A percentile compares a stretch with the other conserved stretches of the same genome.
Evolutionary conservation across 352 stramenopile species (phyloP).

Genomic region (Hyaloperonospora brassicae): DNA sequence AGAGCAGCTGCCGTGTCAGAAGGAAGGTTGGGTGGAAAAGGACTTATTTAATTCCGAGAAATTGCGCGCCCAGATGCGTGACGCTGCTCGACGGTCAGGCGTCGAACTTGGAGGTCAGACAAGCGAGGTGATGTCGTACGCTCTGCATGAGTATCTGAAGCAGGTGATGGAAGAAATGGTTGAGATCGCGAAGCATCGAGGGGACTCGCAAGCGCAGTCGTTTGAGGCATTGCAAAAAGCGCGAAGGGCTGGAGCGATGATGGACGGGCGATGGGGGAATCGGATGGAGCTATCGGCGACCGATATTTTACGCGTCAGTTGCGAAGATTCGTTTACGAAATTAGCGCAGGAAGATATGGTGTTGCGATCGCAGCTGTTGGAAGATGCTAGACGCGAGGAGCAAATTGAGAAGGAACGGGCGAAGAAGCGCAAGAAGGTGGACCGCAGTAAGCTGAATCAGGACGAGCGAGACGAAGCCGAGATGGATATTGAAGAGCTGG

Average conservation of each 20-base stretch:
- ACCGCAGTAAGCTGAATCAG: slow-evolving; percentile 64
- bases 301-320: slow-evolving; percentile 80
- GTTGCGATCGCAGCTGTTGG: slow-evolving; percentile 50
- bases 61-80: slow-evolving; percentile 50
- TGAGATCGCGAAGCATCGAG: slow-evolving; percentile 64
- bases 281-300: slow-evolving; percentile 56
- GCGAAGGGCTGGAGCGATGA: slow-evolving; percentile 17
- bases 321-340: slow-evolving; percentile 67
- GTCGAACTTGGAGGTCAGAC: slow-evolving; percentile 48
- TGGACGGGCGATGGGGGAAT: slow-evolving; percentile 10
- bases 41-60: slow-evolving; percentile 74
- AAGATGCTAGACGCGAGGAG: slow-evolving; percentile 76
- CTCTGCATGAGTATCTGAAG: slow-evolving; percentile 80
- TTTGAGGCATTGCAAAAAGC: slow-evolving; percentile 45
- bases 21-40: slow-evolving; percentile 72
- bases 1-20: slow-evolving; percentile 56
- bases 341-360: slow-evolving; percentile 58
- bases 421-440: slow-evolving; percentile 84
- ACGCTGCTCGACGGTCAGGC: slow-evolving; percentile 36
- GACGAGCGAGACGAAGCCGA: slow-evolving; percentile 81
- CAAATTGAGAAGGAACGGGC: slow-evolving; percentile 64
- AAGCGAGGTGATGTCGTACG: slow-evolving; percentile 76
- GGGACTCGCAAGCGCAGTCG: slow-evolving; percentile 41
- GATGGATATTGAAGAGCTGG: slow-evolving; percentile 80
- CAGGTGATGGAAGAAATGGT: slow-evolving; percentile 85